Percentiles rank a stretch among this genome's conserved stretches.
These are phyloP conservation scores for Allomyces arbusculus DNA, from an alignment of 192 early-diverging fungal genomes.

Conservation along the genomic window DNA sequence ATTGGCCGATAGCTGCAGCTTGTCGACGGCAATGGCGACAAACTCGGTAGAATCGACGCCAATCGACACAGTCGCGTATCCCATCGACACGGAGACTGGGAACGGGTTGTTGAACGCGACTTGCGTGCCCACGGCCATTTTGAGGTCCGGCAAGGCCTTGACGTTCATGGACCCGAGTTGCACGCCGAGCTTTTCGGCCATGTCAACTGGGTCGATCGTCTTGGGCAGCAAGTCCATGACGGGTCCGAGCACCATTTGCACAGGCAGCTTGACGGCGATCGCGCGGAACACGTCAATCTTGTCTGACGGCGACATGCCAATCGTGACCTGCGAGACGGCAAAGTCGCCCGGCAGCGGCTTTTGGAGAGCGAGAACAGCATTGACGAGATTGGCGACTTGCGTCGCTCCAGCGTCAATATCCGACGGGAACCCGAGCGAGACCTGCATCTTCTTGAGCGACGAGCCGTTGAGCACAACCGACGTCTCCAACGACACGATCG, in stretches of 20 bases:
- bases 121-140: background rate
- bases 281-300: background rate
- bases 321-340: background rate
- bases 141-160: background rate
- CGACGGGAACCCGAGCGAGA: background rate
- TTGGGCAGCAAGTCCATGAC: background rate
- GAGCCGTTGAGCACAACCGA: background rate
- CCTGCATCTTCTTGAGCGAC: background rate
- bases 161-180: background rate
- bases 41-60: background rate
- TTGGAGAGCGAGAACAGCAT: background rate
- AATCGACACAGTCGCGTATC: background rate
- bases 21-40: background rate
- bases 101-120: background rate
- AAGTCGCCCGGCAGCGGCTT: background rate
- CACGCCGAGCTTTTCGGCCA: background rate
- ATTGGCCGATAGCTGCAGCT: background rate
- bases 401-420: background rate
- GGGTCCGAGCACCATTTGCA: background rate
- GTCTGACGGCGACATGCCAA: background rate
- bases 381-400: background rate
- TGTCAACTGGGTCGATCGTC: background rate
- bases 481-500: background rate
- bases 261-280: background rate
- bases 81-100: background rate